Conservation (phyloP, 176 grass and related monocot species). For the Juncus effusus region DNA sequence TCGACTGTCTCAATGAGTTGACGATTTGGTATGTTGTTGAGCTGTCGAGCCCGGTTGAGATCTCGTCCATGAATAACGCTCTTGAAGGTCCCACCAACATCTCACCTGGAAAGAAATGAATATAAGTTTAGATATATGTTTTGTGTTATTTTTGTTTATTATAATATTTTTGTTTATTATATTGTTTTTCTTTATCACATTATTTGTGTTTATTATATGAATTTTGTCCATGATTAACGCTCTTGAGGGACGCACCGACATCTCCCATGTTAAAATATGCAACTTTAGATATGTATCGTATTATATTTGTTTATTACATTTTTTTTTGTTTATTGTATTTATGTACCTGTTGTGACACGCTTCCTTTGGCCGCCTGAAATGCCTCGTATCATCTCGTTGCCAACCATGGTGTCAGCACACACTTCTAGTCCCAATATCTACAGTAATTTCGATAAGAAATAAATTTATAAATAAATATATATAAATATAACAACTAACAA, state of each 20-base stretch:
- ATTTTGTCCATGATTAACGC: slow-evolving; percentile 85
- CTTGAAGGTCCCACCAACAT: slow-evolving; percentile 94
- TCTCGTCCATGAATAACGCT: slow-evolving; percentile 95
- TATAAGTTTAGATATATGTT: slow-evolving; percentile 8
- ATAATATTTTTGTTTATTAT: too few relatives aligned
- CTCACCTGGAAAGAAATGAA: slow-evolving; percentile 50
- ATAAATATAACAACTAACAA: background rate
- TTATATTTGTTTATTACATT: slow-evolving; percentile 1
- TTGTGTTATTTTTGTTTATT: slow-evolving; percentile 12
- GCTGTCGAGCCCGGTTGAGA: slow-evolving; percentile 93
- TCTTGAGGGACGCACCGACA: slow-evolving; percentile 77
- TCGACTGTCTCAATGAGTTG: slow-evolving; percentile 61
- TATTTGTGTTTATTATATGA: background rate
- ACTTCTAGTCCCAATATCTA: slow-evolving; percentile 85
- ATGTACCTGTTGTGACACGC: slow-evolving; percentile 85
- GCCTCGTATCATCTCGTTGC: slow-evolving; percentile 85
- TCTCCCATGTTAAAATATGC: slow-evolving; percentile 34
- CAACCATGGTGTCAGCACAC: slow-evolving; percentile 85
- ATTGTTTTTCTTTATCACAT: background rate
- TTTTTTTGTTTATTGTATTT: slow-evolving; percentile 7
- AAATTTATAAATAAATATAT: slow-evolving; percentile 14
- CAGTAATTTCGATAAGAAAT: slow-evolving; percentile 18
- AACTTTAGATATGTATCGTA: background rate
- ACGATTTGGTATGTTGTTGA: slow-evolving; percentile 95
- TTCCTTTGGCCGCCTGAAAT: slow-evolving; percentile 92